These are phyloP conservation scores for Chaetomium cochliodes DNA, from an alignment of 495 filamentous ascomycete genomes.

Conservation along the genomic window DNA sequence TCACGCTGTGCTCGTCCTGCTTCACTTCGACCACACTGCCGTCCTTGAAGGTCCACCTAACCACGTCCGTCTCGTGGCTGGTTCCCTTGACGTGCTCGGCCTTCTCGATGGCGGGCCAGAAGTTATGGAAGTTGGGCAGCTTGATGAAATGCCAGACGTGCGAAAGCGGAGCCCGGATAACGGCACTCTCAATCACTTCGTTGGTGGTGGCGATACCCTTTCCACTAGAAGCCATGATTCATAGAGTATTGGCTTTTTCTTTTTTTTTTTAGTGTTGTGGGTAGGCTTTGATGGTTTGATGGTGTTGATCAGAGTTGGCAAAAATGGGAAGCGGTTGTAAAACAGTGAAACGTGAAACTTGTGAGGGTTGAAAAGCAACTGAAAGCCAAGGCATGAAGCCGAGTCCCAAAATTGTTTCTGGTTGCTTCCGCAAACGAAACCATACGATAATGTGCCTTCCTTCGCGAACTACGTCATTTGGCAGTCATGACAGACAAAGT, in stretches of 20 bases:
- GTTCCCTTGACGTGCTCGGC: constrained; percentile 58
- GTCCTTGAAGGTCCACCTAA: constrained; percentile 65
- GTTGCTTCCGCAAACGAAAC: constrained; percentile 6
- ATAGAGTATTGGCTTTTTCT: not conserved
- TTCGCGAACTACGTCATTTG: constrained; percentile 16
- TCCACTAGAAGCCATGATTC: not conserved
- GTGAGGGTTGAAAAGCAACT: not conserved
- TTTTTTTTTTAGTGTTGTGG: not conserved
- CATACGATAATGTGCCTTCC: not conserved
- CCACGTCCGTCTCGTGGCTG: constrained; percentile 60
- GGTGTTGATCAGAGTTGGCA: not conserved
- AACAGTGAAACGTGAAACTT: no score
- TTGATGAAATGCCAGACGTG: constrained; percentile 70
- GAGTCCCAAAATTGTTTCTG: not conserved
- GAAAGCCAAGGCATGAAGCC: not conserved
- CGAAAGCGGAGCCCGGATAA: constrained; percentile 60
- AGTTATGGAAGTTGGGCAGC: constrained; percentile 58
- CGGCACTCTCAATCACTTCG: constrained; percentile 61
- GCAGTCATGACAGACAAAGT: constrained; percentile 15
- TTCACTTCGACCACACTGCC: constrained; percentile 63
- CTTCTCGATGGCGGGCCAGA: constrained; percentile 57
- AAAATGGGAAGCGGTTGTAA: not conserved
- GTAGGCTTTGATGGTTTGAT: not conserved
- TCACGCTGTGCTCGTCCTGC: constrained; percentile 67
- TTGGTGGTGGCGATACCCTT: constrained; percentile 59